Conservation (phyloP, 1,139 yeast genomes). For the Pichiaceae sp. region DNA sequence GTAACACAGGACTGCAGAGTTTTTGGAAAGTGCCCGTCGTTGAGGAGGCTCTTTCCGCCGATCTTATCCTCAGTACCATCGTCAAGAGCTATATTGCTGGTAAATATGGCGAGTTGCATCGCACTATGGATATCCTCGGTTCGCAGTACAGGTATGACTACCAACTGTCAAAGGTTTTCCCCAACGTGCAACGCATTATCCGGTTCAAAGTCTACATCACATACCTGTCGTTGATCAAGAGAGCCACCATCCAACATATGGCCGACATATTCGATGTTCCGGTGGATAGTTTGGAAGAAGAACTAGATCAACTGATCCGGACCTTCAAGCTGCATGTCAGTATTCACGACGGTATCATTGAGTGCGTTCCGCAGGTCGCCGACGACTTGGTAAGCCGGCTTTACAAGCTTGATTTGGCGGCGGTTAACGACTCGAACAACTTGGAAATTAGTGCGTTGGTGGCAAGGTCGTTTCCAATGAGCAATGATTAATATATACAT, state of each 20-base stretch:
- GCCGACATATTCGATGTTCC: slow-evolving; percentile 10
- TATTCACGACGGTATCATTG: slow-evolving; percentile 11
- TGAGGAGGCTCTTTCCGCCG: slow-evolving; percentile 7
- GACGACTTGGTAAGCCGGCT: slow-evolving; percentile 2
- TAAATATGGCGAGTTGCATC: slow-evolving; percentile 6
- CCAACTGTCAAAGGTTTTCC: slow-evolving; percentile 10
- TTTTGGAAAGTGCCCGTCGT: slow-evolving; percentile 8
- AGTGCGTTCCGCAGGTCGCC: background rate
- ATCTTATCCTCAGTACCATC: slow-evolving; percentile 6
- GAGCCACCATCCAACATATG: slow-evolving; percentile 13
- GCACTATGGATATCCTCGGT: slow-evolving; percentile 2
- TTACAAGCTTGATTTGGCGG: slow-evolving; percentile 8
- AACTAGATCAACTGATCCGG: slow-evolving; percentile 10
- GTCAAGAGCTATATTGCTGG: slow-evolving; percentile 10
- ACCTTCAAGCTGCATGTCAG: slow-evolving; percentile 16
- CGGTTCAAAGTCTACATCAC: slow-evolving; percentile 12
- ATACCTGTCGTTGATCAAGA: slow-evolving; percentile 15
- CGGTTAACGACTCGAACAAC: slow-evolving; percentile 9
- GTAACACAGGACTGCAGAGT: slow-evolving; percentile 3
- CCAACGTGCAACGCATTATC: slow-evolving; percentile 7
- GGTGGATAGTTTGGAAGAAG: slow-evolving; percentile 5
- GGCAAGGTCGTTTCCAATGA: slow-evolving; percentile 1
- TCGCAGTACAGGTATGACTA: slow-evolving; percentile 12
- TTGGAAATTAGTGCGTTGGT: slow-evolving; percentile 11
- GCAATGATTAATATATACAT: background rate